A percentile compares a stretch with the other conserved stretches of the same genome.
Conservation (phyloP, 768 basidiomycete genomes). For the Rhodotorula kratochvilovae region DNA sequence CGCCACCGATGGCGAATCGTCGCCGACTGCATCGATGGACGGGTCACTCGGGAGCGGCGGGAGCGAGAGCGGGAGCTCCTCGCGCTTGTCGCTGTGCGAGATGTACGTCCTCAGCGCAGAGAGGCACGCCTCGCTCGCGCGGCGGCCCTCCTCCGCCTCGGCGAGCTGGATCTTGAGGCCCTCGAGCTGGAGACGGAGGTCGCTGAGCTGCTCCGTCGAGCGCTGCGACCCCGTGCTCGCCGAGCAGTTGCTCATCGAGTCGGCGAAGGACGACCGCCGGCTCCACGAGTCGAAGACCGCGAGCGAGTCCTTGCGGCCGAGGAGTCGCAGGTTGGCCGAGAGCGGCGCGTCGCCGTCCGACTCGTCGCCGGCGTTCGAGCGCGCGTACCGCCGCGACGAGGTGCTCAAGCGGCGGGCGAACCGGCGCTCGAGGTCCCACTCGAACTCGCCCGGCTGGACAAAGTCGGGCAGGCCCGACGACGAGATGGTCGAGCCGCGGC, state of each 20-base stretch:
- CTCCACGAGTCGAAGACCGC: constrained; percentile 31
- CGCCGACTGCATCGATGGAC: constrained; percentile 38
- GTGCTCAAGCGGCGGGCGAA: constrained; percentile 3
- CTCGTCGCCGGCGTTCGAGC: constrained; percentile 2
- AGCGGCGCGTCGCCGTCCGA: constrained; percentile 13
- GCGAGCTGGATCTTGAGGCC: constrained; percentile 62
- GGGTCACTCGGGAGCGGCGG: constrained; percentile 50
- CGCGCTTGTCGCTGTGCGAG: constrained; percentile 35
- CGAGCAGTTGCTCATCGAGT: constrained; percentile 2
- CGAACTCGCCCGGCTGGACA: constrained; percentile 22
- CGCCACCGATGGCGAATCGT: not conserved
- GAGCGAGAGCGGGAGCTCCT: constrained; percentile 42
- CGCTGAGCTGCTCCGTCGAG: constrained; percentile 46
- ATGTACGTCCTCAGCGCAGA: constrained; percentile 69
- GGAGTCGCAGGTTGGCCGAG: constrained; percentile 16
- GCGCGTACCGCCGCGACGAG: not conserved
- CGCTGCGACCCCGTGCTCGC: not conserved
- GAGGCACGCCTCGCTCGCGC: constrained; percentile 81
- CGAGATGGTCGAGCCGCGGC: constrained; percentile 17
- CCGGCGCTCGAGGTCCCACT: constrained; percentile 15
- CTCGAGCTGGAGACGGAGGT: constrained; percentile 60
- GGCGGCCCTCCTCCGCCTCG: constrained; percentile 75
- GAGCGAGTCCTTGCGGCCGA: constrained; percentile 28
- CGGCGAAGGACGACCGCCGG: constrained; percentile 23
- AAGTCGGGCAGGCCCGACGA: constrained; percentile 27